Percentiles rank a stretch among this genome's conserved stretches.
Conservation (phyloP, 177 flowering plant species). For the Vitis hybrid region DNA sequence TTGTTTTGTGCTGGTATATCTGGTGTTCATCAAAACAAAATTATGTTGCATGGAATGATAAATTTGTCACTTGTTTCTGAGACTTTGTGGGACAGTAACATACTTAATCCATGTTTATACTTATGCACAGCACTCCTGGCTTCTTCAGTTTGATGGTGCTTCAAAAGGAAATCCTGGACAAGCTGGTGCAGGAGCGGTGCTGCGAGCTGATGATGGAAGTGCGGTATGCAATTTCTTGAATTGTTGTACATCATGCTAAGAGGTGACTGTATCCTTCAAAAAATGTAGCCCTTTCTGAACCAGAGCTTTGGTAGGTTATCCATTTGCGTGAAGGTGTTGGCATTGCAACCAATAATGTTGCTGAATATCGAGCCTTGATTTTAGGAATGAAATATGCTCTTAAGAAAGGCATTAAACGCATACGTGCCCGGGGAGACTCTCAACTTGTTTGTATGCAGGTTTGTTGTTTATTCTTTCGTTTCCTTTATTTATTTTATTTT, state of each 20-base stretch:
- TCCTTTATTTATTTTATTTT: background rate
- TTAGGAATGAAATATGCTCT: constrained; percentile 80
- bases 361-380: constrained; percentile 78
- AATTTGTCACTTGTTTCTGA: too few species aligned
- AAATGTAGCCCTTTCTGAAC: constrained; percentile 4
- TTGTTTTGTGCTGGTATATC: too few species aligned
- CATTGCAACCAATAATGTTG: constrained; percentile 75
- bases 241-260: background rate
- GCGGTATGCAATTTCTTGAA: constrained; percentile 34
- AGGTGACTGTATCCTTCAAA: background rate
- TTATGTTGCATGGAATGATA: too few species aligned
- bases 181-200: constrained; percentile 89
- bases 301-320: constrained; percentile 43
- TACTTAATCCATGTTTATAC: background rate
- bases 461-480: constrained; percentile 5
- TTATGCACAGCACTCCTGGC: constrained; percentile 50
- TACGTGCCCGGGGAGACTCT: constrained; percentile 74
- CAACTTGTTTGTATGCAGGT: constrained; percentile 91
- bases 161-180: constrained; percentile 96
- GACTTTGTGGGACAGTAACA: background rate
- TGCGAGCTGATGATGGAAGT: constrained; percentile 73
- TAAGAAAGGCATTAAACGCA: constrained; percentile 54
- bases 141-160: constrained; percentile 92
- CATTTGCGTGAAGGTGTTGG: constrained; percentile 85
- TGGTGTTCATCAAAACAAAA: too few species aligned